Conservation (phyloP, 177 flowering plant genomes). For the Vitis hybrid region DNA sequence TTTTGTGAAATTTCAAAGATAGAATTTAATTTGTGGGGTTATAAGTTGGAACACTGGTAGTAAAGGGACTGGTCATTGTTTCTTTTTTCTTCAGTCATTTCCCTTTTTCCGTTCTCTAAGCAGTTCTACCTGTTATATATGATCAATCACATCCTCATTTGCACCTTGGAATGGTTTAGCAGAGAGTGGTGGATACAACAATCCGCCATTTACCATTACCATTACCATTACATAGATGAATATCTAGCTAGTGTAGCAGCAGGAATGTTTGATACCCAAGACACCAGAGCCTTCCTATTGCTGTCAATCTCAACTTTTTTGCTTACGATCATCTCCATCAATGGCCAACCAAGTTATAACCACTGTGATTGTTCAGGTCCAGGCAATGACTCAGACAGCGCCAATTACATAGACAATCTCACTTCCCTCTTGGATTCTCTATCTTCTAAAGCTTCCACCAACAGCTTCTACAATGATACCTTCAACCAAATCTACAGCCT, state of each 20-base stretch:
- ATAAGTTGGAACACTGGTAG: too few relatives aligned
- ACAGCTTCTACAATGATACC: constrained; percentile 14
- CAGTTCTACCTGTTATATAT: too few relatives aligned
- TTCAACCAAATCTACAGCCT: constrained; percentile 16
- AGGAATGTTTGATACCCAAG: constrained; percentile 5
- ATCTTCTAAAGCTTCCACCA: constrained; percentile 14
- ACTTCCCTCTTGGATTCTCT: constrained; percentile 9
- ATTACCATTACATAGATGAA: too few relatives aligned
- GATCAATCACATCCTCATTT: too few relatives aligned
- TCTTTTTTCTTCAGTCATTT: too few relatives aligned
- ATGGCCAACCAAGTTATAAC: constrained; percentile 9
- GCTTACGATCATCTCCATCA: constrained; percentile 5
- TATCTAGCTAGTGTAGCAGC: not conserved
- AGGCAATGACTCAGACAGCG: not conserved
- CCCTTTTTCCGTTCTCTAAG: too few relatives aligned
- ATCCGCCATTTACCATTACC: too few relatives aligned
- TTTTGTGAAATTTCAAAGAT: too few relatives aligned
- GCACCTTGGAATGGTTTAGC: too few relatives aligned
- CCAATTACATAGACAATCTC: constrained; percentile 15
- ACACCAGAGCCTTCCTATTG: constrained; percentile 3
- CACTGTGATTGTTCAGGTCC: constrained; percentile 9
- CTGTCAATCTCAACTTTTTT: not conserved
- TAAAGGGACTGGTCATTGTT: too few relatives aligned
- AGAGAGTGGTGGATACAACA: too few relatives aligned
- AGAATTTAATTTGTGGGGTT: too few relatives aligned